These are phyloP conservation scores for Zopfochytrium polystomum DNA, from an alignment of 371 early-diverging fungal species.

Conservation along the genomic window DNA sequence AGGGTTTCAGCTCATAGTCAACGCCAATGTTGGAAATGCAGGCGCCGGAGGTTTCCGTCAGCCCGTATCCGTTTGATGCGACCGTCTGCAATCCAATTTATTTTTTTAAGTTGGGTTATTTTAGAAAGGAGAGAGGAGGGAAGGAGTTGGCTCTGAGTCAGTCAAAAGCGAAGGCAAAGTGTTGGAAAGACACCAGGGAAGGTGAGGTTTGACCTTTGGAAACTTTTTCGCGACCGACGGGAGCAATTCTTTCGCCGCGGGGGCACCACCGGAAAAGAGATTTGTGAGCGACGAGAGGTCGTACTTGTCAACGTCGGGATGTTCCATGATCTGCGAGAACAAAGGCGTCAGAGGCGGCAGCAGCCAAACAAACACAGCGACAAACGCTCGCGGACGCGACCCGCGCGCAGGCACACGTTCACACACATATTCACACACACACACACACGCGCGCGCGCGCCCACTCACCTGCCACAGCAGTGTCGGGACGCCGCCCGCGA, in stretches of 20 bases:
- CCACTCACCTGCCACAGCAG: slow-evolving; percentile 19
- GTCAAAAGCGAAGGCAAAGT: too few species aligned
- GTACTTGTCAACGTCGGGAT: slow-evolving; percentile 22
- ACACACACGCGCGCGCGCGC: too few species aligned
- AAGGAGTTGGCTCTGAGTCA: not conserved
- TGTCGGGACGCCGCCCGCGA: slow-evolving; percentile 24
- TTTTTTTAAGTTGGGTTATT: not conserved
- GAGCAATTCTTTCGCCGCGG: slow-evolving; percentile 9
- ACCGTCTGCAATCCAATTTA: too few species aligned
- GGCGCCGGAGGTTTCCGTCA: slow-evolving; percentile 23
- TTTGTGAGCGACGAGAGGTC: slow-evolving; percentile 13
- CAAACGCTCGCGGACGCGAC: not conserved
- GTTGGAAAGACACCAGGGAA: too few species aligned
- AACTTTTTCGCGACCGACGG: not conserved
- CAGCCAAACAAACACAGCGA: not conserved
- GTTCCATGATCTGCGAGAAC: slow-evolving; percentile 17
- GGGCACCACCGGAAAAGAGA: slow-evolving; percentile 23
- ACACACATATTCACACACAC: too few species aligned
- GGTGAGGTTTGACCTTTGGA: not conserved
- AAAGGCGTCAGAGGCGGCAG: not conserved
- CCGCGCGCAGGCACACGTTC: too few species aligned
- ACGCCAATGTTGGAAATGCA: slow-evolving; percentile 9
- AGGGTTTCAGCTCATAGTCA: slow-evolving; percentile 17
- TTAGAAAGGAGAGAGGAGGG: not conserved
- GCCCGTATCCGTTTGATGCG: slow-evolving; percentile 19